Base-by-base conservation (phyloP, 495 filamentous ascomycete species). In the Cladorrhinum samala region DNA sequence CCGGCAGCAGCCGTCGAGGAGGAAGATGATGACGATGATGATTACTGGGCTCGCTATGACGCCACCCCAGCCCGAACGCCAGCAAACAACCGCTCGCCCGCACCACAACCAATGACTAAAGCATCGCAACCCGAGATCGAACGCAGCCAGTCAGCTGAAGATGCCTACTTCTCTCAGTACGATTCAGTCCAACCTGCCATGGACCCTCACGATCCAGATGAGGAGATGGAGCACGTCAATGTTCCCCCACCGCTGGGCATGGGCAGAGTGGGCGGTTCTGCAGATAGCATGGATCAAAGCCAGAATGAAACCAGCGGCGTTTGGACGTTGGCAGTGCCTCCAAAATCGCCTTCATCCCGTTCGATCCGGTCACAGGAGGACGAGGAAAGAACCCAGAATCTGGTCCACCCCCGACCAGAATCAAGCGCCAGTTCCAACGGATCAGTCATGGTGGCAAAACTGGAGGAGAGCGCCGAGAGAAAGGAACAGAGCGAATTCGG, bases 41-140 rank as follows among this genome's bases (percentile, higher is more conserved):
- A 83, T 59, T 98, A 97, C 68, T 98, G 93, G 93, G 89, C 84
- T 24, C 84, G 85, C 55, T 98, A 98, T 65, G 93, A 96, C 73
- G 81, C 83, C 8, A 93, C 89, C 9, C 88, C 88, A 1, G 81
- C 81, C 7, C 77, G 82, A 30, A 92, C 90, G 17, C 92, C 92
- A 5, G 82, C 82, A 1, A 68, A 72, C 0, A 84, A 87, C 50
- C 72, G 66, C 27, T 84, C 84, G 9, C 81, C 83, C 1, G 81
- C 81, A 1, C 80, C 83, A 1, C 59, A 58, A 16, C 52, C 63
- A 13, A 48, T 62, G 45, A 40, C 50, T 1, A 52, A 48, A 2
- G 9, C 58, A 9, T 23, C 25, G 3, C 45, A 42, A n/a, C 30
- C 55, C 9, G 41, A 39, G 2, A 40, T 48, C 14, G 33, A 68